Percentiles rank a stretch among this genome's conserved stretches.
phyloP scores from a whole-genome alignment of 345 rosid species.

The Melaleuca quinquenervia region DNA sequence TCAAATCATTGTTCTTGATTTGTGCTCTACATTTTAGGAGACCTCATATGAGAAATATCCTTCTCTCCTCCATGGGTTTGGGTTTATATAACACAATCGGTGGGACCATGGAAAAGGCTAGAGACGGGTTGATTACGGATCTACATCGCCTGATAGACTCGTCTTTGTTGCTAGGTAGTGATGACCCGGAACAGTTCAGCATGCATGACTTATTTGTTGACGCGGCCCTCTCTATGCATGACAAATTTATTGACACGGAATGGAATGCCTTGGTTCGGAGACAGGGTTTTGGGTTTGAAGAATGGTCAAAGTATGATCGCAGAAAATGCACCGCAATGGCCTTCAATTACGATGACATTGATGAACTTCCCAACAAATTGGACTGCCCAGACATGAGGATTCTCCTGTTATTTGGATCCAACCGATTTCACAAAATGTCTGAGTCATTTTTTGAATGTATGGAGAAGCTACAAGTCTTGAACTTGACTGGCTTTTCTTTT shows the following conservation, averaged over 20 bases:
- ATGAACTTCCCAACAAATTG: not conserved
- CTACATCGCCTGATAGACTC: not conserved
- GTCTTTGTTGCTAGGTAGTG: not conserved
- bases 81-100: not conserved
- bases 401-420: accelerated
- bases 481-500: not conserved
- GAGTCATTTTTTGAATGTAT: not conserved
- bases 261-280: not conserved
- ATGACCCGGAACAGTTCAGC: not conserved
- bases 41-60: accelerated
- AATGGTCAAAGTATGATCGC: not conserved
- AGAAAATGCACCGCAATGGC: accelerated
- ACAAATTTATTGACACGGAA: not conserved
- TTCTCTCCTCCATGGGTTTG: not conserved
- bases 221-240: not conserved
- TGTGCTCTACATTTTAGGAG: not conserved
- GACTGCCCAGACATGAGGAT: conserved; percentile 3
- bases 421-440: not conserved
- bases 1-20: not conserved
- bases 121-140: not conserved
- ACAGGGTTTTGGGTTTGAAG: not conserved
- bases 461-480: conserved; percentile 9
- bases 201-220: not conserved
- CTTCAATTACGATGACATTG: accelerated
- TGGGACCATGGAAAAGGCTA: not conserved